Conservation (phyloP, 1,284 basidiomycete species). For the Heterobasidion parviporum region DNA sequence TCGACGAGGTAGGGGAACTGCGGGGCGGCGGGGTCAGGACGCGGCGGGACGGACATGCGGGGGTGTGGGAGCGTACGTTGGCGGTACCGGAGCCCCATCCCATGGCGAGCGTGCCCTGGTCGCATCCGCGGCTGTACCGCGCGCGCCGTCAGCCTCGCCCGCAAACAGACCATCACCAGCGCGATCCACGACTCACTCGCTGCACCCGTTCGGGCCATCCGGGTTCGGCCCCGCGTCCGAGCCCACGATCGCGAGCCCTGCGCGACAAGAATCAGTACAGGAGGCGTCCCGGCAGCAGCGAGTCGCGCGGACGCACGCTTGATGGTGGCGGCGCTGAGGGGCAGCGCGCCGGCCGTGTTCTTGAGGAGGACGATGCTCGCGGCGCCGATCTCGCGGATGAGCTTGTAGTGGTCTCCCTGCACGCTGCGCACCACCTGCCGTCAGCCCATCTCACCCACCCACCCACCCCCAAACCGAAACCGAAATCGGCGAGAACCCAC, state of each 20-base stretch:
- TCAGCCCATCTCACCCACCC: no score
- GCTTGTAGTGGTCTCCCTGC: constrained; percentile 35
- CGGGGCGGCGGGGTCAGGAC: background rate
- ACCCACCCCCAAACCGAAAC: no score
- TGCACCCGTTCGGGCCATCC: constrained; percentile 50
- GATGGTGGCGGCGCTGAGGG: constrained; percentile 27
- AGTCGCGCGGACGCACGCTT: constrained; percentile 24
- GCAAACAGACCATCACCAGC: background rate
- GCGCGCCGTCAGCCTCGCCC: background rate
- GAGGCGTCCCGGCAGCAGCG: constrained; percentile 20
- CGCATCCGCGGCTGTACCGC: constrained; percentile 18
- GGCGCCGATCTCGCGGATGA: constrained; percentile 48
- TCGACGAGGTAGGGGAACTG: constrained; percentile 5
- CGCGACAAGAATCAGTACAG: background rate
- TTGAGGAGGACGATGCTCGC: constrained; percentile 57
- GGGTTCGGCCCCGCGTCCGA: constrained; percentile 50
- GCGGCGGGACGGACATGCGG: background rate
- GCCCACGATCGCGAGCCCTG: constrained; percentile 22
- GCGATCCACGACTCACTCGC: constrained; percentile 21
- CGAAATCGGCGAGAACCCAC: no score
- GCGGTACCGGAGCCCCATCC: constrained; percentile 56
- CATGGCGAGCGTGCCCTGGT: constrained; percentile 48
- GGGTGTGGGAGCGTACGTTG: constrained; percentile 2
- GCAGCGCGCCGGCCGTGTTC: constrained; percentile 45
- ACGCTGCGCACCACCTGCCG: constrained; percentile 20